A percentile compares a stretch with the other conserved stretches of the same genome.
Conservation (phyloP, 2,329 filamentous ascomycete species). For the Xylariaceae sp. region DNA sequence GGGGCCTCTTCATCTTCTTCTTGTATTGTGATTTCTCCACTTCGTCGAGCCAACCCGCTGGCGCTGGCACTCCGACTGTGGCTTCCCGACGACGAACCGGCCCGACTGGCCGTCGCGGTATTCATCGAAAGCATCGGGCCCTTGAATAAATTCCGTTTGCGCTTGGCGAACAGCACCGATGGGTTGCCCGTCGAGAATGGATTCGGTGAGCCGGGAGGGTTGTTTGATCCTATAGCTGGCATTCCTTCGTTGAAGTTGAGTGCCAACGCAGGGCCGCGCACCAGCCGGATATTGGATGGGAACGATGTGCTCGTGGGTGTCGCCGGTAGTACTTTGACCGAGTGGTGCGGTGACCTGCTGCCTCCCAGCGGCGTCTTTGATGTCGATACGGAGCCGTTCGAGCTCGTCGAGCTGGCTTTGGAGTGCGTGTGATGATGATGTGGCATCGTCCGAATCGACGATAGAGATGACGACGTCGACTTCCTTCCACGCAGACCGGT, state of each 20-base stretch:
- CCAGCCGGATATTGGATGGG: conserved; percentile 81
- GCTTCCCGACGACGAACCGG: conserved; percentile 32
- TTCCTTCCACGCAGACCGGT: conserved; percentile 84
- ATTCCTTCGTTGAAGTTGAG: conserved; percentile 59
- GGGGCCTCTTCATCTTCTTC: conserved; percentile 59
- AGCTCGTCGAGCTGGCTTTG: conserved; percentile 91
- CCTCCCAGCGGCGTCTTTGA: conserved; percentile 63
- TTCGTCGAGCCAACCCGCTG: conserved; percentile 61
- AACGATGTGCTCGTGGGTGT: conserved; percentile 76
- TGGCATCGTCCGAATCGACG: conserved; percentile 83
- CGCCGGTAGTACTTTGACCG: conserved; percentile 90
- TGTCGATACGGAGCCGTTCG: conserved; percentile 68
- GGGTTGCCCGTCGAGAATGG: conserved; percentile 55
- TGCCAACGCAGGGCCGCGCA: conserved; percentile 58
- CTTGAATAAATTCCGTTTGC: conserved; percentile 80
- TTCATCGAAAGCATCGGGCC: conserved; percentile 66
- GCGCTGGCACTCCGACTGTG: conserved; percentile 60
- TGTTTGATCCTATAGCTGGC: conserved; percentile 39
- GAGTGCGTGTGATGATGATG: conserved; percentile 85
- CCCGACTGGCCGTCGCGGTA: conserved; percentile 31
- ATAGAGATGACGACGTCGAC: conserved; percentile 93
- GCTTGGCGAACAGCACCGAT: conserved; percentile 70
- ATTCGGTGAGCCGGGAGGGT: conserved; percentile 53
- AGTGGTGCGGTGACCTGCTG: conserved; percentile 78
- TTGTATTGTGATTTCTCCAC: conserved; percentile 71